A percentile compares a stretch with the other conserved stretches of the same genome.
These are phyloP conservation scores for Tolypocladium nubicola DNA, from an alignment of 2,329 filamentous ascomycete species.

Conservation along the genomic window DNA sequence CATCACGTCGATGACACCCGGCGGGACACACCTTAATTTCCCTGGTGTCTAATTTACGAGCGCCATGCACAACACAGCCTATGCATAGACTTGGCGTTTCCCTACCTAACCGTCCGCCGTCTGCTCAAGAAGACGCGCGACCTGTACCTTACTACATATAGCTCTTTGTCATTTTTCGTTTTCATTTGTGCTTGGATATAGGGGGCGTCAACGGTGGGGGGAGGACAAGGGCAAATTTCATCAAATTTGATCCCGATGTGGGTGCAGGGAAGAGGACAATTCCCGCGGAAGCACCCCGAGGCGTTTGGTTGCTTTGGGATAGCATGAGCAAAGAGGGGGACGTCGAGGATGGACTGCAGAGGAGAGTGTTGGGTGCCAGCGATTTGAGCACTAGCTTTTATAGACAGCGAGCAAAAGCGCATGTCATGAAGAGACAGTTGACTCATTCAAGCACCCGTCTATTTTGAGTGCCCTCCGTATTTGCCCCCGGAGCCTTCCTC, in stretches of 20 bases:
- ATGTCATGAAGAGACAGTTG: neutral
- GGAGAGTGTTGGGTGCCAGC: neutral
- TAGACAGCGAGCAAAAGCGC: neutral
- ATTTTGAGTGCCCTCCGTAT: too few relatives aligned
- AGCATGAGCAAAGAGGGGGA: slow-evolving; percentile 4
- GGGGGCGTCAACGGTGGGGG: slow-evolving; percentile 13
- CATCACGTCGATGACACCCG: slow-evolving; percentile 5
- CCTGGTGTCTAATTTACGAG: neutral
- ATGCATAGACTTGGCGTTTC: slow-evolving; percentile 24
- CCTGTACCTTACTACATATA: slow-evolving; percentile 17
- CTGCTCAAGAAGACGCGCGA: slow-evolving; percentile 6
- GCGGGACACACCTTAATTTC: neutral
- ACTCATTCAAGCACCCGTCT: neutral
- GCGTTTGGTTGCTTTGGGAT: slow-evolving; percentile 8
- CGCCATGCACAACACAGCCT: slow-evolving; percentile 5
- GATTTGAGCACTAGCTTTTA: neutral
- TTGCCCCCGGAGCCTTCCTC: too few relatives aligned
- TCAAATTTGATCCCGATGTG: slow-evolving; percentile 11
- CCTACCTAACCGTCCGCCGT: slow-evolving; percentile 10
- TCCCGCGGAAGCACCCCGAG: slow-evolving; percentile 4
- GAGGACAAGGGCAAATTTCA: slow-evolving; percentile 10
- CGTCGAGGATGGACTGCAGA: neutral
- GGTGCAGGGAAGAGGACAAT: slow-evolving; percentile 8
- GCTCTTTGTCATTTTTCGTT: slow-evolving; percentile 9
- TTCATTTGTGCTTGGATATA: slow-evolving; percentile 13